Base-by-base conservation (phyloP, 768 basidiomycete species). In the Leccinum subgranulosum region DNA sequence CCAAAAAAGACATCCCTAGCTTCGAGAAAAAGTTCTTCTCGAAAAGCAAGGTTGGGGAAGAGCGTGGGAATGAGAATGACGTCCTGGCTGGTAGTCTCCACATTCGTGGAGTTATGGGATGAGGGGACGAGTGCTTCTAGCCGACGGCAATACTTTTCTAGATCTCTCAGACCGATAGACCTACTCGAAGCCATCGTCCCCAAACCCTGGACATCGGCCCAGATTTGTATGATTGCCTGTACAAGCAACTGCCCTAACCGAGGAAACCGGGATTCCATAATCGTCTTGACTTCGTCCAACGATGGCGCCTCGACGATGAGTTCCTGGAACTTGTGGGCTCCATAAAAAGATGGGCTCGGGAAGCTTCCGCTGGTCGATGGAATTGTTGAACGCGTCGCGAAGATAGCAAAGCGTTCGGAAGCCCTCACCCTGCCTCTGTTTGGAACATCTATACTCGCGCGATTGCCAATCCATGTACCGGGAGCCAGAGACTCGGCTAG, bases 1-100 rank as follows among this genome's bases (percentile, higher is more conserved):
- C 92, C 92, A 62, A 97, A 92, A 75, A 99, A 98, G 23, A 96
- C 84, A 69, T 98, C 97, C 19, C 88, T 81, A 0, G 92, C 91
- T 67, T 94, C 91, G 43, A 92, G 77, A 65, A 87, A 94, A 29
- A 98, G 84, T 53, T 94, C 92, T 71, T 98, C 95, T 43, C 94
- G 85, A 2, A 95, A 68, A 0, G 81, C 73, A 4, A 88, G 84
- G 66, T 93, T 92, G 4, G 87, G 76, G 63, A 93, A 84, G 47
- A 87, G 64, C 14, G 73, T 64, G 11, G 75, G 68, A 7, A 86
- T 67, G 3, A 75, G 66, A n/a, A 60, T 60, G 9, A 57, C 43
- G 3, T 72, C 72, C 21, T 56, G 58, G 51, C 73, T 8, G 59
- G 56, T 46, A 14, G 11, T 21, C 53, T 71, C 69, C 21, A 79